These are phyloP conservation scores for Leccinum olivaceopallidum DNA, from an alignment of 768 basidiomycete species.

Conservation along the genomic window DNA sequence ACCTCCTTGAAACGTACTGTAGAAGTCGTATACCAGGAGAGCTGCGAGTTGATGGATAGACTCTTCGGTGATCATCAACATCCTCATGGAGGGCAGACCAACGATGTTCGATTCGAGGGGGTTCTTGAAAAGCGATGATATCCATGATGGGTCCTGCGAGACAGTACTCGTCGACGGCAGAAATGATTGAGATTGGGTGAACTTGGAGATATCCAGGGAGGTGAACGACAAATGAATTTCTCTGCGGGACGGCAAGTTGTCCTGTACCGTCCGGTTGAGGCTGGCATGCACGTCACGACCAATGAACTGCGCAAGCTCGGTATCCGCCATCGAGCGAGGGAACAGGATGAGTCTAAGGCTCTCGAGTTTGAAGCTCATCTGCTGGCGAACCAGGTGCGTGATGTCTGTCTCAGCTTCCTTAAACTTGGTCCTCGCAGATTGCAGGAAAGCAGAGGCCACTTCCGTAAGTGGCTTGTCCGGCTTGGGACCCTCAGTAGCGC, in stretches of 20 bases:
- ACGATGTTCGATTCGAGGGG: conserved; percentile 75
- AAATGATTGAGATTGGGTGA: conserved; percentile 59
- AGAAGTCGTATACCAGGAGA: conserved; percentile 65
- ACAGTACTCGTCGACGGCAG: conserved; percentile 40
- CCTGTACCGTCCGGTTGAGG: conserved; percentile 61
- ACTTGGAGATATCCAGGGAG: conserved; percentile 74
- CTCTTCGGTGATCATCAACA: conserved; percentile 79
- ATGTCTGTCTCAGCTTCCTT: conserved; percentile 64
- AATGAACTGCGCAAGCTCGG: conserved; percentile 75
- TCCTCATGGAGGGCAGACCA: conserved; percentile 78
- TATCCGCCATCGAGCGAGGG: conserved; percentile 76
- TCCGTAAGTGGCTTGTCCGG: conserved; percentile 81
- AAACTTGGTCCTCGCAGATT: conserved; percentile 69
- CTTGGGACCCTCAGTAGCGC: conserved; percentile 66
- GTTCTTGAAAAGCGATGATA: conserved; percentile 57
- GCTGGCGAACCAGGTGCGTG: conserved; percentile 65
- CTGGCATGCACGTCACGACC: conserved; percentile 69
- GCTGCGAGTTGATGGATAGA: conserved; percentile 38
- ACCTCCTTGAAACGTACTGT: conserved; percentile 64
- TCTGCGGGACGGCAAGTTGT: conserved; percentile 51
- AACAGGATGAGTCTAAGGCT: conserved; percentile 71
- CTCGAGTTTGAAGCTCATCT: conserved; percentile 70
- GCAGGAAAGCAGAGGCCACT: conserved; percentile 83
- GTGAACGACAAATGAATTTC: conserved; percentile 73
- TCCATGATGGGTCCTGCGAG: conserved; percentile 54